These are phyloP conservation scores for Nigrospora sphaerica DNA, from an alignment of 2,329 filamentous ascomycete species.

Conservation along the genomic window DNA sequence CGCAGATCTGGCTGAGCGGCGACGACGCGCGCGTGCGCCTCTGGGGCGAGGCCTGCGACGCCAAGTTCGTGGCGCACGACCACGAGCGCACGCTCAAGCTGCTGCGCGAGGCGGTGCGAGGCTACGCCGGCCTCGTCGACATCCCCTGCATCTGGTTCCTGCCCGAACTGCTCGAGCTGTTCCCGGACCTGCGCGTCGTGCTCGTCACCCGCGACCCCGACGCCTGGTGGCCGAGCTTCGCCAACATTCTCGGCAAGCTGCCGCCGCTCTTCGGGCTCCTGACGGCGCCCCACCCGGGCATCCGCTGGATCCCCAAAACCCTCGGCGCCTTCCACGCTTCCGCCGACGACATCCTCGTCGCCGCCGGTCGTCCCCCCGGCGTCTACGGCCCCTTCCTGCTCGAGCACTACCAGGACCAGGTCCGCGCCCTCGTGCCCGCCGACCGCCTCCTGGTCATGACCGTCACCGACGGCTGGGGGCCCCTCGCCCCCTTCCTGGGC, in stretches of 20 bases:
- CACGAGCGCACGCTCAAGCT: neutral
- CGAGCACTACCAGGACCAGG: neutral
- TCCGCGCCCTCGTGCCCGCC: neutral
- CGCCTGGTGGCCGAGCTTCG: slow-evolving; percentile 14
- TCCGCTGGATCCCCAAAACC: neutral
- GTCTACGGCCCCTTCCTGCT: neutral
- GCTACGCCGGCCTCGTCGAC: slow-evolving; percentile 1
- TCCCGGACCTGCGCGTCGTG: neutral
- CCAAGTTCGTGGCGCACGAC: neutral
- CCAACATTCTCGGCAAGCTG: neutral
- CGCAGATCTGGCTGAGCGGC: slow-evolving; percentile 2
- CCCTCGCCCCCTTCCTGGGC: slow-evolving; percentile 4
- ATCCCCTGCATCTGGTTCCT: slow-evolving; percentile 1
- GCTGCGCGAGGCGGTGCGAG: slow-evolving; percentile 1
- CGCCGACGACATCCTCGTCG: neutral
- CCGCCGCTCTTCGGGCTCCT: neutral
- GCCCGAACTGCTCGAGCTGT: neutral
- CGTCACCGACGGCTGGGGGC: slow-evolving; percentile 5
- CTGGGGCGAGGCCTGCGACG: neutral
- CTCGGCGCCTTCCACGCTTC: neutral
- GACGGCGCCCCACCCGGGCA: neutral
- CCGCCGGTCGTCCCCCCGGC: neutral
- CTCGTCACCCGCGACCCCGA: slow-evolving; percentile 4
- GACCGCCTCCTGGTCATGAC: slow-evolving; percentile 1
- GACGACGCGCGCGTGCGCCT: neutral